Conservation (phyloP, 768 basidiomycete species). For the Tricholoma terreum region DNA sequence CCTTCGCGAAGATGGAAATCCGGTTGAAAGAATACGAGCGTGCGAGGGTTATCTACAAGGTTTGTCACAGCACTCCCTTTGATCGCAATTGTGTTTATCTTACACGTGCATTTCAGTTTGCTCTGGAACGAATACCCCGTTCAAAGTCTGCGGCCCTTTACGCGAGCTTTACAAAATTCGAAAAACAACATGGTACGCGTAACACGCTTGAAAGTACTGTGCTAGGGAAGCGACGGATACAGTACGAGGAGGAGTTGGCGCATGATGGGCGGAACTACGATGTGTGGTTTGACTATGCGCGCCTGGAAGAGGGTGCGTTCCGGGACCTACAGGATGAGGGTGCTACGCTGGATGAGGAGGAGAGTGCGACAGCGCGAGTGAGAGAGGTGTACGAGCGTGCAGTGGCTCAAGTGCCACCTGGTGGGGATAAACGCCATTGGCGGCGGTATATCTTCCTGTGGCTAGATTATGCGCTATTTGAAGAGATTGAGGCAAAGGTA, state of each 20-base stretch:
- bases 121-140: constrained; percentile 86
- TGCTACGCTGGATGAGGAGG: constrained; percentile 65
- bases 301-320: constrained; percentile 88
- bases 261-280: constrained; percentile 96
- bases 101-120: constrained; percentile 58
- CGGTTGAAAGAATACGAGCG: constrained; percentile 95
- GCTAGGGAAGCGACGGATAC: constrained; percentile 94
- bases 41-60: constrained; percentile 96
- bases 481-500: constrained; percentile 94
- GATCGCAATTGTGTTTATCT: neutral
- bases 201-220: constrained; percentile 90
- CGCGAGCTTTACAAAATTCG: constrained; percentile 93
- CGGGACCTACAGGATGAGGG: constrained; percentile 75
- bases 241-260: constrained; percentile 94
- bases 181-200: constrained; percentile 94
- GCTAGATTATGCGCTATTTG: constrained; percentile 94
- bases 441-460: constrained; percentile 88
- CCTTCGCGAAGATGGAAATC: constrained; percentile 97
- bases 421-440: constrained; percentile 90
- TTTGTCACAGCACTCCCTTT: constrained; percentile 17
- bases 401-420: constrained; percentile 93
- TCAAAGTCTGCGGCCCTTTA: constrained; percentile 89
- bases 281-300: constrained; percentile 95
- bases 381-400: constrained; percentile 95
- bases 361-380: constrained; percentile 61